Conservation (phyloP, 2,329 filamentous ascomycete species). For the Fusarium euwallaceae region DNA sequence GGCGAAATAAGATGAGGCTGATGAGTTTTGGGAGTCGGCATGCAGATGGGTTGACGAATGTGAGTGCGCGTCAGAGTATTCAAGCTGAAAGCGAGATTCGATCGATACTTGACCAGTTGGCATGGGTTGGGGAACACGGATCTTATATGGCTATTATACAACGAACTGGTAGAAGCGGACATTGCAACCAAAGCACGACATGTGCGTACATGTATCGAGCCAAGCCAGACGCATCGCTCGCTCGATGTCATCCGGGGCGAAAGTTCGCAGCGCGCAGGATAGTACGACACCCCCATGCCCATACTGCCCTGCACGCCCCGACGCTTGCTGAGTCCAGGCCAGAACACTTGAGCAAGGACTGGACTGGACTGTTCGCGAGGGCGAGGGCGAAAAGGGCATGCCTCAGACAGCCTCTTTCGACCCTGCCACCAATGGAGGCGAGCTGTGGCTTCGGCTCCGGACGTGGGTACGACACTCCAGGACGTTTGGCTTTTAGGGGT, state of each 20-base stretch:
- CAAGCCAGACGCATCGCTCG: conserved; percentile 41
- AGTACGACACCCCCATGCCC: conserved; percentile 37
- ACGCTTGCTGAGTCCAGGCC: conserved; percentile 15
- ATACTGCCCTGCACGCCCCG: conserved; percentile 19
- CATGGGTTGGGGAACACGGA: conserved; percentile 35
- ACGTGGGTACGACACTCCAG: conserved; percentile 39
- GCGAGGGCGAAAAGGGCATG: conserved; percentile 38
- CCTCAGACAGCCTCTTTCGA: conserved; percentile 46
- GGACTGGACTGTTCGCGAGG: conserved; percentile 30
- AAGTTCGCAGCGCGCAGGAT: conserved; percentile 26
- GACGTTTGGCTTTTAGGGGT: conserved; percentile 46
- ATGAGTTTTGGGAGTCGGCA: conserved; percentile 2
- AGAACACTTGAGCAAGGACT: conserved; percentile 35
- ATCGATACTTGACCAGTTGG: conserved; percentile 1
- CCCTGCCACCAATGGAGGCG: conserved; percentile 38
- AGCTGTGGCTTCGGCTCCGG: conserved; percentile 46
- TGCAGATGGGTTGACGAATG: conserved; percentile 1
- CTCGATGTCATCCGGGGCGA: conserved; percentile 39
- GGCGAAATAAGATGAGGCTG: conserved; percentile 5
- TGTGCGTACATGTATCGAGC: conserved; percentile 36
- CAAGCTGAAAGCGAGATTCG: conserved; percentile 12
- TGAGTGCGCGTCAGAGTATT: conserved; percentile 7
- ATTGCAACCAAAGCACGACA: conserved; percentile 36
- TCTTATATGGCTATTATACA: conserved; percentile 43
- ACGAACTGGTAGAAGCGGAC: conserved; percentile 36